Conservation (phyloP, 768 basidiomycete species). For the Rhodosporidiobolus sp. region DNA sequence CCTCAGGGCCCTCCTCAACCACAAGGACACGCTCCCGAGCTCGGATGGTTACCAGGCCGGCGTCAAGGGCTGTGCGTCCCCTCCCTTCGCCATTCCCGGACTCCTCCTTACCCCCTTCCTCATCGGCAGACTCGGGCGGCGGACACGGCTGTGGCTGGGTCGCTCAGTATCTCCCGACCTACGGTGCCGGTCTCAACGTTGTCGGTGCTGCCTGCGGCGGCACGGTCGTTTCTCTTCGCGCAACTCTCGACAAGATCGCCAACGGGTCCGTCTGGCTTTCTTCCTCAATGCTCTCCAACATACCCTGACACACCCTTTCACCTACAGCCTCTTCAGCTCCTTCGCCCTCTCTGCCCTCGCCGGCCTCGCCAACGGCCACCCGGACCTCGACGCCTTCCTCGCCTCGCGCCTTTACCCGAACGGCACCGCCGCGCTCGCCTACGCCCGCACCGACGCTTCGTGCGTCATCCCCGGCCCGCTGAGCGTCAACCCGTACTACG, state of each 20-base stretch:
- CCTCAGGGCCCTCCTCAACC: not conserved
- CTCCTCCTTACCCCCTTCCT: not conserved
- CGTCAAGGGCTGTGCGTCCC: not conserved
- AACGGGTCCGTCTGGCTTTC: not conserved
- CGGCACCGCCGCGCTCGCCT: not conserved
- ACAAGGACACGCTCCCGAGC: not conserved
- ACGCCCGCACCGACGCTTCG: not conserved
- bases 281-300: not conserved
- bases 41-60: not conserved
- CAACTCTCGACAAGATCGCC: not conserved
- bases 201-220: not conserved
- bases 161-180: not conserved
- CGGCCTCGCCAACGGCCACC: not conserved
- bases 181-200: not conserved
- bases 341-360: not conserved
- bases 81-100: not conserved
- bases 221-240: not conserved
- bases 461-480: not conserved
- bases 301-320: not conserved
- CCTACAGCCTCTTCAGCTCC: not conserved
- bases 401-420: not conserved
- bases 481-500: not conserved
- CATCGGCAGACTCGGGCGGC: not conserved
- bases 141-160: not conserved
- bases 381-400: not conserved